phyloP scores from a whole-genome alignment of 331 rosid genomes.

The Arachis monticola region DNA sequence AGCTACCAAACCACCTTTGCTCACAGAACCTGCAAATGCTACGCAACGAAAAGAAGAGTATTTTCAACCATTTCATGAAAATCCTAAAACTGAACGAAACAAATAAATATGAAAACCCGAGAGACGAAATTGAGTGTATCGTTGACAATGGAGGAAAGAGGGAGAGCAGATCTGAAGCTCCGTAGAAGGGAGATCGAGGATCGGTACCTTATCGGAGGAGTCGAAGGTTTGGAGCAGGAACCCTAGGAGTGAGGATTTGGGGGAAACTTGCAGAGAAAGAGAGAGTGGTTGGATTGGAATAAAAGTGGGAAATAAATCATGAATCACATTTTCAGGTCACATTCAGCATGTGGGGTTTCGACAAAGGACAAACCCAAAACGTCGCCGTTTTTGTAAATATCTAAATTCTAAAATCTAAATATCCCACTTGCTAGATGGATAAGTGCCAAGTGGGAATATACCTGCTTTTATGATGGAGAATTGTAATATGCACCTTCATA shows the following conservation, averaged over 20 bases:
- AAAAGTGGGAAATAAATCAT: not conserved
- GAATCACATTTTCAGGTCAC: not conserved
- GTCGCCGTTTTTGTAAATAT: slow-evolving; percentile 1
- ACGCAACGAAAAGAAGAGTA: not conserved
- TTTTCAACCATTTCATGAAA: not conserved
- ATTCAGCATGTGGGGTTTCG: not conserved
- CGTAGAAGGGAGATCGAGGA: slow-evolving; percentile 17
- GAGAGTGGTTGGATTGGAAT: not conserved
- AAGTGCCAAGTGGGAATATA: too few relatives aligned
- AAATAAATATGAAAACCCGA: too few relatives aligned
- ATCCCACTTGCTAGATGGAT: not conserved
- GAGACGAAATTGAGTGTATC: not conserved
- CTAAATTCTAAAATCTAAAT: not conserved
- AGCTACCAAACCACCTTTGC: slow-evolving; percentile 22
- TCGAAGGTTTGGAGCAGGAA: slow-evolving; percentile 39
- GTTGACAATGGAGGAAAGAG: not conserved
- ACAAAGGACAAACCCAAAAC: not conserved
- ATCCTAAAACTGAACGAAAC: slow-evolving; percentile 22
- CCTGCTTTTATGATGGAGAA: too few relatives aligned
- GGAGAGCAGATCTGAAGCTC: slow-evolving; percentile 35
- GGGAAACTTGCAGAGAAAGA: slow-evolving; percentile 18
- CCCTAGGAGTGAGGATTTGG: slow-evolving; percentile 44
- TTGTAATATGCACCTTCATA: too few relatives aligned
- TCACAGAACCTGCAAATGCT: slow-evolving; percentile 34
- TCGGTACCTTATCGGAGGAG: slow-evolving; percentile 47